A percentile compares a stretch with the other conserved stretches of the same genome.
Conservation (phyloP, 2,329 filamentous ascomycete species). For the Celoporthe dispersa region DNA sequence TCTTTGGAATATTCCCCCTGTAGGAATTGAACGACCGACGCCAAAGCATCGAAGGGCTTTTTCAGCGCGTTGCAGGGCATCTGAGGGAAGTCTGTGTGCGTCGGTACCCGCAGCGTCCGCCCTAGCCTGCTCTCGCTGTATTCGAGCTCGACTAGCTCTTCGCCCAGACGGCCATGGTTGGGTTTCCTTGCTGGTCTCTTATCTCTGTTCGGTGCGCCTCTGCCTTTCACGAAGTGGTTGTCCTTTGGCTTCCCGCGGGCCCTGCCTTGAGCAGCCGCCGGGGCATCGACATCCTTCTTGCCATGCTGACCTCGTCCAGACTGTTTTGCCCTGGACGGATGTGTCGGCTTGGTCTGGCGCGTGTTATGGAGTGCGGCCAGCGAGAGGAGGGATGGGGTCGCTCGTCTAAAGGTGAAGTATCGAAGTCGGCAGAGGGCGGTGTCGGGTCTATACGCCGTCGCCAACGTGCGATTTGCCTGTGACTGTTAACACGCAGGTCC, state of each 20-base stretch:
- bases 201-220: neutral
- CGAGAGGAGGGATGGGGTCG: neutral
- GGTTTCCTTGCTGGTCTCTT: neutral
- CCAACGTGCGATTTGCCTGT: constrained; percentile 11
- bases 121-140: neutral
- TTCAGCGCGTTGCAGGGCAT: neutral
- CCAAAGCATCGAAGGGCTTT: neutral
- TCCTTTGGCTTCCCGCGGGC: neutral
- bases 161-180: neutral
- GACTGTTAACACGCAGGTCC: neutral
- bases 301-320: neutral
- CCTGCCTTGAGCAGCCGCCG: neutral
- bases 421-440: neutral
- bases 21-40: no score
- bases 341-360: neutral
- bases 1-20: neutral
- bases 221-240: neutral
- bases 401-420: neutral
- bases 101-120: neutral
- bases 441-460: neutral
- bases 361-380: neutral
- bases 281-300: neutral
- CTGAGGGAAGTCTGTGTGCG: neutral
- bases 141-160: constrained; percentile 6
- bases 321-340: neutral